Base-by-base conservation (phyloP, 192 early-diverging fungal genomes). In the Backusella luteola region DNA sequence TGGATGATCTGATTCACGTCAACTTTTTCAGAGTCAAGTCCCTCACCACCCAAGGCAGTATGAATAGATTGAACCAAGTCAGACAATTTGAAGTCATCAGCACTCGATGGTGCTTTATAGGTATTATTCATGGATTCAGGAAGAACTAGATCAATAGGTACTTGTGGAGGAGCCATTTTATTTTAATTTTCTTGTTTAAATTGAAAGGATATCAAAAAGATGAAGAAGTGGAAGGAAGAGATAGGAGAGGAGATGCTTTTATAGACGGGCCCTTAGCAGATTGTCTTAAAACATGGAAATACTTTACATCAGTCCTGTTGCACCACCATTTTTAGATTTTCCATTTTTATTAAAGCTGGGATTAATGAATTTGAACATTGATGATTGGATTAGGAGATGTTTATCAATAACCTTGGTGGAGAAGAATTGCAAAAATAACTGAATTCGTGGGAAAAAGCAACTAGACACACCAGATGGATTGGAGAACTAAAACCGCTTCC, bases 11-110 rank as follows among this genome's bases (percentile, higher is more conserved):
- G 78, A 26, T 81, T 75, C 11, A 87, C 89, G 67, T 91, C 84
- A 23, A 91, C 86, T 26, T 87, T 76, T 38, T 85, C 83, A 34
- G 85, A 81, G 75, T 80, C 85, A 21, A 93, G 85, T n/a, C 89
- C 88, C 39, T 85, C 84, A 59, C 79, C 66, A 21, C 85, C 90
- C 5, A 92, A 82, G 32, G 89, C 86, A 15, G 63, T 63, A 67
- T 89, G 89, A 35, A 92, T 79, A 32, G 70, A 71, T 34, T 71
- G 35, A 46, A 71, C 29, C 19, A 71, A 44, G 7, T 71, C 70
- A 14, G 41, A 46, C 23, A 71, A 15, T 23, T 34, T 29, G 7
- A 71, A 71, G 15, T 49, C 29, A 71, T 49, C 23, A 49, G 46
- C 19, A 29, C n/a, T 23, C 2, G 34, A 32, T n/a, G 29, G 6